Evolutionary conservation across 257 asterid species (phyloP).

Genomic region (Salvia miltiorrhiza): DNA sequence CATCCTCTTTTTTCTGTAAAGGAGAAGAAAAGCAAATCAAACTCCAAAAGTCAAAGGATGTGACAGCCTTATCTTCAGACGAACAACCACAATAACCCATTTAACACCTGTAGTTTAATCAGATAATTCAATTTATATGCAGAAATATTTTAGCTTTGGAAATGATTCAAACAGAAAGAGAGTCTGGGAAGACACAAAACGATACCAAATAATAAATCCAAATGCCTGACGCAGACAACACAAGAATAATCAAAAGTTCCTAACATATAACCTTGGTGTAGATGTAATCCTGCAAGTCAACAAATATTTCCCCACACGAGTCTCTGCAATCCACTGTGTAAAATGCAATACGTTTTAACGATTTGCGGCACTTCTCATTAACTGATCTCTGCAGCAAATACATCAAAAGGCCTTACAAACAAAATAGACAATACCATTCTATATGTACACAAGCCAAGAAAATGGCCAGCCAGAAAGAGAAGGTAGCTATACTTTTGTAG

Average conservation of each 20-base stretch:
- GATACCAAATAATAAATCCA: neutral
- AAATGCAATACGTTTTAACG: slow-evolving; percentile 70
- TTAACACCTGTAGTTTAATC: slow-evolving; percentile 14
- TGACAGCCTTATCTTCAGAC: neutral
- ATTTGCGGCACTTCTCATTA: slow-evolving; percentile 87
- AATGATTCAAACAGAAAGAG: slow-evolving; percentile 3
- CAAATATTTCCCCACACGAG: slow-evolving; percentile 93
- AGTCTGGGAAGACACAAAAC: neutral
- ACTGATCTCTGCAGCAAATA: slow-evolving; percentile 63
- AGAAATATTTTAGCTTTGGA: neutral
- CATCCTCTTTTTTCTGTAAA: slow-evolving; percentile 68
- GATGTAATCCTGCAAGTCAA: slow-evolving; percentile 80
- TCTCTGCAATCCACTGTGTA: slow-evolving; percentile 92
- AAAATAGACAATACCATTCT: neutral
- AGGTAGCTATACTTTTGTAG: slow-evolving; percentile 44
- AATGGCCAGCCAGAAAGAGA: slow-evolving; percentile 4
- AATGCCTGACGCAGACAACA: neutral
- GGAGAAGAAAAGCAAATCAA: slow-evolving; percentile 19
- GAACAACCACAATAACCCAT: slow-evolving; percentile 1
- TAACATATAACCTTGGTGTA: slow-evolving; percentile 64
- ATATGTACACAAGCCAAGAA: slow-evolving; percentile 2
- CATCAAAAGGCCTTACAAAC: neutral
- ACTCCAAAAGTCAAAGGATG: neutral
- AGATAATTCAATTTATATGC: neutral
- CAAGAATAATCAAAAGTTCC: neutral